Percentiles rank a stretch among this genome's conserved stretches.
Evolutionary conservation across 2,329 filamentous ascomycete genomes (phyloP).

Genomic region (Didymella sp.): DNA sequence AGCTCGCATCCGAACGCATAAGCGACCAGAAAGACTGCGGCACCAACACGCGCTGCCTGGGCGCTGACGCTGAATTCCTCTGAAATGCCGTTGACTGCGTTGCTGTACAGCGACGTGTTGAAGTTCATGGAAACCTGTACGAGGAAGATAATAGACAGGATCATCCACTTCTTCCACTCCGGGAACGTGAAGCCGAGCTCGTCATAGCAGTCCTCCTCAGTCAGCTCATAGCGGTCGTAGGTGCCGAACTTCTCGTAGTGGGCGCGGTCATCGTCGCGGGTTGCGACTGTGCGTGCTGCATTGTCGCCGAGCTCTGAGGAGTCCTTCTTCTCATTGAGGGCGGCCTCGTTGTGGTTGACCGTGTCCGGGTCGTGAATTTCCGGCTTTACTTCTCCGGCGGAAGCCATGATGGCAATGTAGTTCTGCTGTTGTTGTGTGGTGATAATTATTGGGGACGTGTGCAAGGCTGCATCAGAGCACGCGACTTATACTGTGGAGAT

Average conservation of each 20-base stretch:
- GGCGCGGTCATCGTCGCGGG: conserved; percentile 33
- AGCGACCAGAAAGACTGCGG: conserved; percentile 77
- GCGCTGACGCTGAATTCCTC: conserved; percentile 71
- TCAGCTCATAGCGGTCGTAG: conserved; percentile 57
- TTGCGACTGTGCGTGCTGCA: conserved; percentile 18
- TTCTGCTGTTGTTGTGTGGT: background rate
- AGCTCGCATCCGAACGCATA: conserved; percentile 89
- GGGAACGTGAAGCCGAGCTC: conserved; percentile 59
- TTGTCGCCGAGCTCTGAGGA: conserved; percentile 31
- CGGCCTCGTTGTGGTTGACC: conserved; percentile 23
- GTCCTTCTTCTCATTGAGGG: conserved; percentile 35
- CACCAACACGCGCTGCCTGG: conserved; percentile 74
- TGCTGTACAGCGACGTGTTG: conserved; percentile 64
- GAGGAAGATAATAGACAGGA: conserved; percentile 60
- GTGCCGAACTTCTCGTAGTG: conserved; percentile 46
- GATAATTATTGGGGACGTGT: background rate
- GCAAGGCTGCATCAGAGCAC: background rate
- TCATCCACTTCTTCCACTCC: conserved; percentile 61
- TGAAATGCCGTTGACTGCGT: conserved; percentile 59
- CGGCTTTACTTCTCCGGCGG: conserved; percentile 17
- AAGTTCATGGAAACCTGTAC: conserved; percentile 66
- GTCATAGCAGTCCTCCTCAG: conserved; percentile 59
- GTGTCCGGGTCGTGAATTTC: conserved; percentile 29
- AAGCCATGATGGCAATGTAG: conserved; percentile 4
- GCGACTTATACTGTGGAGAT: background rate